Evolutionary conservation across 495 filamentous ascomycete genomes (phyloP), one percentile per base, ranked within the genome.

Genomic region (Acidiella bohemica): DNA sequence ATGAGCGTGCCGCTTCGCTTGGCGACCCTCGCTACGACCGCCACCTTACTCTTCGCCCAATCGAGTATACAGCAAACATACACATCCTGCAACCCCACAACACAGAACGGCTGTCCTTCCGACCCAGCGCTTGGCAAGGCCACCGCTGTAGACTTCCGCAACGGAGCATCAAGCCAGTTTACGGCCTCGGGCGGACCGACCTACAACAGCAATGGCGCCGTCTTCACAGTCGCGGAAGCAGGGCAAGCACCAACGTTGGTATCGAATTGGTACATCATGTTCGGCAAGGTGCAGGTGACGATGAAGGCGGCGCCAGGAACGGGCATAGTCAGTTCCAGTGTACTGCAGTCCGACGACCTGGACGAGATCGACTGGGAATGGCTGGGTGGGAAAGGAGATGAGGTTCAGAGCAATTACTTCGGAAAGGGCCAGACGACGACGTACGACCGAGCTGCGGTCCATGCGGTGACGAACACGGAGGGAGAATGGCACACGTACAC

Each of bases 361-460:
- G 90, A 97, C 59, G 90, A 97, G 61, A 84, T 97, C 53, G 90
- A 95, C 59, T 84, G 84, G 71, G 80, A 85, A 55, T 85, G 80
- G 80, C 60, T 84, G 11, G 80, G 80, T 26, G 67, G 68, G 31
- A 68, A 78, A 51, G 61, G 65, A 39, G 68, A 51, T 36, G 58
- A 76, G 37, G 80, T 92, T 11, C 82, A 94, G 61, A 80, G 75
- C 56, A 94, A 97, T 64, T 97, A 86, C 66, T 97, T 88, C 55
- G 80, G 83, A 56, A 92, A 94, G 64, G 90, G 88, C 11, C 76
- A 82, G 38, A 81, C 78, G 0, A 63, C 60, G 10, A 67, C 70
- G 8, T 87, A 79, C 51, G 72, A 81, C 57, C 82, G 84, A 31
- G 87, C 76, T 13, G 68, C 65, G 1, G 72, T 74, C 51, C 73